Conservation (phyloP, 148 eudicot species). For the Chenopodium formosanum region DNA sequence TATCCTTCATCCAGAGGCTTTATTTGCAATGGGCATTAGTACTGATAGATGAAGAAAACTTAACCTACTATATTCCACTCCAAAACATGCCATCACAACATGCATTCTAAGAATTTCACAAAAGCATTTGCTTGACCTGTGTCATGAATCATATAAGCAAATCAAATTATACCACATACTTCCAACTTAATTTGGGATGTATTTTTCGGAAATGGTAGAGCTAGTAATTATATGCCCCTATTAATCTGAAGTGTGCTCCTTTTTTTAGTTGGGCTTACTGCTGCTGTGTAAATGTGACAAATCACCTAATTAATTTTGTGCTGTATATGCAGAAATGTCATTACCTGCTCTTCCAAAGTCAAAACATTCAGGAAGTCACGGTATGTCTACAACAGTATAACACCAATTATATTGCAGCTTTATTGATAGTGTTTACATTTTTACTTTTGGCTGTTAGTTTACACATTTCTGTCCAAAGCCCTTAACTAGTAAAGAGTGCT, state of each 20-base stretch:
- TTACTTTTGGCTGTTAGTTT: background rate
- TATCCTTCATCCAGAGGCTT: background rate
- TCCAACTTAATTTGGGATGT: background rate
- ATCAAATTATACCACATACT: background rate
- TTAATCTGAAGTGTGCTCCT: background rate
- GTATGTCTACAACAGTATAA: constrained; percentile 32
- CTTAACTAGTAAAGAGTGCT: background rate
- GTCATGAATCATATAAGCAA: background rate
- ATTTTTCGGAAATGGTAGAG: background rate
- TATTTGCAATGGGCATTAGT: background rate
- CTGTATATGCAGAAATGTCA: constrained; percentile 79
- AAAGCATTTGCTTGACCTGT: background rate
- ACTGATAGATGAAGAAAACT: background rate
- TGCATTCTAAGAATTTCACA: background rate
- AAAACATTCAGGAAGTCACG: constrained; percentile 45
- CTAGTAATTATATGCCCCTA: background rate
- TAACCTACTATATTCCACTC: background rate
- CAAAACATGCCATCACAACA: background rate
- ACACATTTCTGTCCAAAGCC: background rate
- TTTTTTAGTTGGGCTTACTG: background rate
- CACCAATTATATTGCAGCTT: background rate
- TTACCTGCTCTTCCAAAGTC: constrained; percentile 87
- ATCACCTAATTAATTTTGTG: constrained; percentile 11
- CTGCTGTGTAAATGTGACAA: background rate
- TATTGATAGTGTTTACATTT: background rate